Conservation (phyloP, 441 rosid genomes). For the Omphalea diandra region DNA sequence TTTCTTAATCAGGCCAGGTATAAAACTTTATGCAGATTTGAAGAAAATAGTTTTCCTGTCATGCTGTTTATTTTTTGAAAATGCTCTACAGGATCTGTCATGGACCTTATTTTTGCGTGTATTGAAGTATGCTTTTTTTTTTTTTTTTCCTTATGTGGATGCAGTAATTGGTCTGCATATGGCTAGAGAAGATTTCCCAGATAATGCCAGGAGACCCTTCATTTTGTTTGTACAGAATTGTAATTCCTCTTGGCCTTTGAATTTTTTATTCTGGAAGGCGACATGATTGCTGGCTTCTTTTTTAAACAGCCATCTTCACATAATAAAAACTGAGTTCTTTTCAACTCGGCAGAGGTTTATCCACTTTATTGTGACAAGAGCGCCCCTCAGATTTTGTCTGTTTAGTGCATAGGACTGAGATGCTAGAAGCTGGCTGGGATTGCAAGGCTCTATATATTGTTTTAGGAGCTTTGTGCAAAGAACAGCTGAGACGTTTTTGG, state of each 20-base stretch:
- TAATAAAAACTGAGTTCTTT: conserved; percentile 24
- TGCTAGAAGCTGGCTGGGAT: conserved; percentile 15
- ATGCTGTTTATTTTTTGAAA: too few relatives aligned
- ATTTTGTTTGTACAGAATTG: conserved; percentile 29
- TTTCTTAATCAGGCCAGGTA: too few relatives aligned
- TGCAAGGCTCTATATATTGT: conserved; percentile 17
- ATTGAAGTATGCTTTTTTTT: neutral
- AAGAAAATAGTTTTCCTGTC: too few relatives aligned
- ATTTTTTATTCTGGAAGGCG: conserved; percentile 21
- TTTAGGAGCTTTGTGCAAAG: conserved; percentile 19
- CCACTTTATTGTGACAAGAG: neutral
- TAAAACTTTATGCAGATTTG: too few relatives aligned
- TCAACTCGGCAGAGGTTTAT: conserved; percentile 10
- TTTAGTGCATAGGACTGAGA: conserved; percentile 1
- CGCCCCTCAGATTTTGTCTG: conserved; percentile 13
- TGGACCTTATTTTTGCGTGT: neutral
- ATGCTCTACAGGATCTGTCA: too few relatives aligned
- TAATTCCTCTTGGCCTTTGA: conserved; percentile 23
- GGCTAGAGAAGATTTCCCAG: conserved; percentile 15
- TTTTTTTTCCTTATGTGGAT: conserved; percentile 12
- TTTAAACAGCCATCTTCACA: conserved; percentile 35
- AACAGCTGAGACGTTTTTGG: conserved; percentile 20
- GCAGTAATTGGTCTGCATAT: conserved; percentile 28
- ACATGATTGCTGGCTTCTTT: conserved; percentile 31
- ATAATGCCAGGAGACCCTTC: conserved; percentile 19